Evolutionary conservation across 441 rosid species (phyloP).

Genomic region (Iberis amara): DNA sequence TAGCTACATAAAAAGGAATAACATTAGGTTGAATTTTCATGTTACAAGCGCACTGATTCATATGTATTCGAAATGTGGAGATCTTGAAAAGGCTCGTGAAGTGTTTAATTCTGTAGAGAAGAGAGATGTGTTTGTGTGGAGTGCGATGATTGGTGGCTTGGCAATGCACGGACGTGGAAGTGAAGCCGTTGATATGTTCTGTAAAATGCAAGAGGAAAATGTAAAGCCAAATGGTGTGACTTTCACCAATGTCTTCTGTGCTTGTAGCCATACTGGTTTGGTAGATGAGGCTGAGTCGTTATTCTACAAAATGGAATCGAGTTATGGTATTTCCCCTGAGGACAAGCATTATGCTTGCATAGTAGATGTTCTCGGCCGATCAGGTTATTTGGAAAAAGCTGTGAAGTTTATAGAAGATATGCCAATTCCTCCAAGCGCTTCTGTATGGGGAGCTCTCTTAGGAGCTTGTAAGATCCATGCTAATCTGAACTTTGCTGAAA

Average conservation of each 20-base stretch:
- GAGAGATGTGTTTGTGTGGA: slow-evolving; percentile 67
- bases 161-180: slow-evolving; percentile 67
- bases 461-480: slow-evolving; percentile 69
- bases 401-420: slow-evolving; percentile 48
- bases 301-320: slow-evolving; percentile 45
- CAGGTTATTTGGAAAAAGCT: slow-evolving; percentile 61
- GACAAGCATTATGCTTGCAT: slow-evolving; percentile 58
- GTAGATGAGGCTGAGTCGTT: slow-evolving; percentile 51
- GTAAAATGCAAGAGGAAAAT: slow-evolving; percentile 45
- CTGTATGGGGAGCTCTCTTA: slow-evolving; percentile 72
- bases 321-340: slow-evolving; percentile 49
- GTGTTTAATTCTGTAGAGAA: slow-evolving; percentile 44
- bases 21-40: slow-evolving; percentile 45
- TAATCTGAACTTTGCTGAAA: slow-evolving; percentile 57
- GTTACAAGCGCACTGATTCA: slow-evolving; percentile 60
- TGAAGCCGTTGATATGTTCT: slow-evolving; percentile 52
- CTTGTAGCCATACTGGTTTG: slow-evolving; percentile 69
- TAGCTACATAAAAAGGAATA: slow-evolving; percentile 42
- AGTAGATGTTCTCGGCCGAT: slow-evolving; percentile 69
- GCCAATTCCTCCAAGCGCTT: slow-evolving; percentile 48
- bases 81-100: slow-evolving; percentile 56
- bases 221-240: slow-evolving; percentile 60
- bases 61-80: slow-evolving; percentile 74
- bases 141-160: slow-evolving; percentile 68
- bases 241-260: slow-evolving; percentile 57